Base-by-base conservation (phyloP, 108 stramenopile species). In the Skeletonema costatum region DNA sequence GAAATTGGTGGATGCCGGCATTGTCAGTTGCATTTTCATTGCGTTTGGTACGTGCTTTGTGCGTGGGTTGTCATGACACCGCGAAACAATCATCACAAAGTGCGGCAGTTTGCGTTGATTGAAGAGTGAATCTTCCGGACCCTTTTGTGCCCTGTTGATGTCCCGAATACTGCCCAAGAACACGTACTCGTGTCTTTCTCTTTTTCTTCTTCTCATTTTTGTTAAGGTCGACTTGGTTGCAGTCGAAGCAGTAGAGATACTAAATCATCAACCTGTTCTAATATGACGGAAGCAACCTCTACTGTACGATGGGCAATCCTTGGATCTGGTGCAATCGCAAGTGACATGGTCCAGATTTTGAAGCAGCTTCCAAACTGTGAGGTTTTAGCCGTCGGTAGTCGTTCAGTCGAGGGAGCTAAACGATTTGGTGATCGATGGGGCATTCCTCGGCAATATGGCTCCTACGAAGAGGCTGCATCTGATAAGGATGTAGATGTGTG, bases 271-370 rank as follows among this genome's bases (percentile, higher is more conserved):
- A 41, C 39, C 39, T 41, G 7, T 7, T 41, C 39, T 2, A 41
- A 9, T 2, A 41, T 44, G 42, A 16, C 42, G 42, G 42, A 16
- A 44, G 16, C 44, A 46, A 46, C 11, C 44, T 56, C 53, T 21
- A 74, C 31, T n/a, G 71, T 83, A 11, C 36, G 69, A 35, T 86
- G 85, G 85, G 82, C 78, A 71, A 83, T 86, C 50, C 48, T 83
- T 8, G 85, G 85, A 74, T 79, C 82, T 60, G 85, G 85, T 36
- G 41, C 50, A 60, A 86, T 86, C 51, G 85, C 85, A 62, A 80
- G 67, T 63, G 85, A 86, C 72, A 83, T 86, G 82, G 75, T 77
- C 31, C 82, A 83, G 70, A 71, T 86, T 53, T 82, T 86, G 13
- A 71, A 80, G 13, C 82, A 83, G 62, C 74, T 86, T 33, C 85